Evolutionary conservation across 345 rosid species (phyloP), one percentile per base, ranked within the genome.

Genomic region (Acer negundo): DNA sequence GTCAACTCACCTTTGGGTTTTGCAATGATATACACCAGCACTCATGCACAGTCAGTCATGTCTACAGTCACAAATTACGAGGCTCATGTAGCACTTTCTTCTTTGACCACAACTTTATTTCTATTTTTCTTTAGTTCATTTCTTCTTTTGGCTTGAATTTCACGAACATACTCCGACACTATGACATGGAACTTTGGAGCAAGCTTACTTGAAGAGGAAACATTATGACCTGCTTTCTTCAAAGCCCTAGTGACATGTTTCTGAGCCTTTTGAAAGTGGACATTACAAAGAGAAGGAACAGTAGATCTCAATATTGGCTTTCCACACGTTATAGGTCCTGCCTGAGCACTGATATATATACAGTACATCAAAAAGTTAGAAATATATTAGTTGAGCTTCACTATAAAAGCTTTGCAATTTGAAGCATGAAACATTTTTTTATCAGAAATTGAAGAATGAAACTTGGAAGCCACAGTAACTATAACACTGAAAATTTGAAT

Each of bases 321-420:
- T 73, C 92, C 95, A 79, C 97, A 93, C 59, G 86, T 86, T 79
- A 92, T 90, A 42, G 94, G 92, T 51, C 94, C 93, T 35, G 91
- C 85, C 61, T 84, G 91, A 80, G 93, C 91, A 80, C 95, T 92
- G 58, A 69, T 35, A 76, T 42, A 82, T 68, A 63, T 47, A 76
- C 66, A 78, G n/a, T 19, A 53, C 51, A 67, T 44, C 69, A 28
- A 72, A 31, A 19, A 53, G 58, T 16, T 44, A 3, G 55, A 62
- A 31, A 59, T 19, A 73, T 19, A 56, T 42, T 53, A 28, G 22
- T 28, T 13, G 62, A 42, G 19, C 47, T 51, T 49, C 62, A 66
- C 20, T 7, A 6, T 44, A 66, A 63, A 28, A 13, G 40, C 47
- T 64, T 42, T 49, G 53, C 10, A 31, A 46, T 47, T 66, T 65